Conservation (phyloP, 2,329 filamentous ascomycete species). For the Fusarium mundagurra region DNA sequence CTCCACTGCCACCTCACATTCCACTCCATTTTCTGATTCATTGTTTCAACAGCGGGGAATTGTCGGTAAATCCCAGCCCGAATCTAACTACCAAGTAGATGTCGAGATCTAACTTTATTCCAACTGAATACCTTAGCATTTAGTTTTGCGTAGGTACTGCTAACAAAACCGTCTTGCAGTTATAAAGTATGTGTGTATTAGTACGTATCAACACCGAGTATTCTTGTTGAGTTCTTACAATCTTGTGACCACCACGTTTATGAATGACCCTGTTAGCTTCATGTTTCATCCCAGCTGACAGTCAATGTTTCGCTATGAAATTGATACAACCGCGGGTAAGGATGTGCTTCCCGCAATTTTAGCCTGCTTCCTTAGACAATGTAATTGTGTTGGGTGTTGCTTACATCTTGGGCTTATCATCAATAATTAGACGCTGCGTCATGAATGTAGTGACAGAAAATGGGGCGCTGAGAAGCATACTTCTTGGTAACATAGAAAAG, state of each 20-base stretch:
- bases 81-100: too few relatives aligned
- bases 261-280: background rate
- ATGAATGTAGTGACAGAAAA: background rate
- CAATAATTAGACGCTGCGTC: background rate
- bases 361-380: background rate
- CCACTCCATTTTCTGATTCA: constrained; percentile 27
- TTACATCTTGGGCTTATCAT: background rate
- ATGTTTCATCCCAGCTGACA: constrained; percentile 20
- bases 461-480: too few relatives aligned
- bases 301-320: constrained; percentile 5
- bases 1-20: constrained; percentile 30
- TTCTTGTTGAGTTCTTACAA: background rate
- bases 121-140: background rate
- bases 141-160: background rate
- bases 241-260: constrained; percentile 12
- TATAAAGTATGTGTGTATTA: background rate
- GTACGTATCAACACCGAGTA: background rate
- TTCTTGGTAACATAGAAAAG: background rate
- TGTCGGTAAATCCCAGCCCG: constrained; percentile 34
- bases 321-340: background rate
- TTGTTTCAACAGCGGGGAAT: constrained; percentile 37
- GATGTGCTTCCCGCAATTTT: background rate
- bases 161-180: background rate
- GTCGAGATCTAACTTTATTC: background rate
- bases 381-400: background rate